A percentile compares a stretch with the other conserved stretches of the same genome.
phyloP scores from a whole-genome alignment of 495 filamentous ascomycete species.

The Letharia lupina region DNA sequence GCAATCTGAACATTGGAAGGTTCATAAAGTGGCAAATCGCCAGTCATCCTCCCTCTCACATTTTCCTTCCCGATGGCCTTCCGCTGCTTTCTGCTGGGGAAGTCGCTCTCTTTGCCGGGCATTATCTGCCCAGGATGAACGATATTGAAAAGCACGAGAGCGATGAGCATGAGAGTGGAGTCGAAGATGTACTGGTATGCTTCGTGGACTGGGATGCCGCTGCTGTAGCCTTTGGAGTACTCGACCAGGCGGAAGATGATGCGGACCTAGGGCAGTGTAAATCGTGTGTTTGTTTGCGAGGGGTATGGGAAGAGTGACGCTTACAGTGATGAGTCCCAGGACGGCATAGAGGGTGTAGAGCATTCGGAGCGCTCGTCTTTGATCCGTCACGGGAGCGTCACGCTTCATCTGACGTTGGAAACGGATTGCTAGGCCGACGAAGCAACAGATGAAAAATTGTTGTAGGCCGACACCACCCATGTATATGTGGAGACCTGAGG shows the following conservation, averaged over 20 bases:
- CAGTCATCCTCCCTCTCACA: slow-evolving; percentile 1
- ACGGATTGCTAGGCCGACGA: slow-evolving; percentile 37
- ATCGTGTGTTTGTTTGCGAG: neutral
- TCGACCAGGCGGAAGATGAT: slow-evolving; percentile 53
- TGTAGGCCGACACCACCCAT: slow-evolving; percentile 55
- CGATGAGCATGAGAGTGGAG: slow-evolving; percentile 48
- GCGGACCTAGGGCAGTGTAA: slow-evolving; percentile 33
- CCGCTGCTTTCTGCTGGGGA: slow-evolving; percentile 23
- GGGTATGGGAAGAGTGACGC: slow-evolving; percentile 17
- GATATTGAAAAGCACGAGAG: slow-evolving; percentile 39
- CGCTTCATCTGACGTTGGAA: slow-evolving; percentile 39
- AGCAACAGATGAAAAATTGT: slow-evolving; percentile 49
- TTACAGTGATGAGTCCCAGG: slow-evolving; percentile 45
- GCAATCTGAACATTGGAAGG: neutral
- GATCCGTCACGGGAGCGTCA: slow-evolving; percentile 13
- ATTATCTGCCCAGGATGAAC: slow-evolving; percentile 48
- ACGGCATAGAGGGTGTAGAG: slow-evolving; percentile 44
- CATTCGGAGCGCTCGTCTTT: slow-evolving; percentile 27
- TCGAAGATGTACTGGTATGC: slow-evolving; percentile 48
- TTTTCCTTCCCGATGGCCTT: slow-evolving; percentile 18
- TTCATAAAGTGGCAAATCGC: neutral
- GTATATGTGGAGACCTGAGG: slow-evolving; percentile 47
- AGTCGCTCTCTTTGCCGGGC: slow-evolving; percentile 35
- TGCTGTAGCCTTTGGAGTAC: slow-evolving; percentile 36
- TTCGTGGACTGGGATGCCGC: slow-evolving; percentile 42